Percentiles rank a stretch among this genome's conserved stretches.
Conservation (phyloP, 768 basidiomycete species). For the Boletus sp. region DNA sequence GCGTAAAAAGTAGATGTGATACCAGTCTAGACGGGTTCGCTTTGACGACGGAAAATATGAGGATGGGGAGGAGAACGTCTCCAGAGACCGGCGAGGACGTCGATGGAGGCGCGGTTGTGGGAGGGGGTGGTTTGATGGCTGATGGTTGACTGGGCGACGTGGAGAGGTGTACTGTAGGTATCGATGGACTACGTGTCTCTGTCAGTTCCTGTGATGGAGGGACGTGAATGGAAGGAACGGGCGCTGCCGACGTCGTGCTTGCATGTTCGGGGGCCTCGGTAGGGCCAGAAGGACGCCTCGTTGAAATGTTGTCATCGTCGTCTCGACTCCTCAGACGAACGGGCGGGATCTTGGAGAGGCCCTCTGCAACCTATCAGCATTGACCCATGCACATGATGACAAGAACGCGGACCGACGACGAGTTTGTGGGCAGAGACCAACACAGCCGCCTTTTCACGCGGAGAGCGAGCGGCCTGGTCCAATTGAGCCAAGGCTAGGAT, state of each 20-base stretch:
- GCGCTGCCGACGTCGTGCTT: neutral
- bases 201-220: neutral
- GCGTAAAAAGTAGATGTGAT: conserved; percentile 44
- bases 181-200: conserved; percentile 1
- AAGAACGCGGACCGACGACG: conserved; percentile 61
- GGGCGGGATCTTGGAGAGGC: conserved; percentile 69
- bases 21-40: conserved; percentile 82
- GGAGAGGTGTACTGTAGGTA: conserved; percentile 8
- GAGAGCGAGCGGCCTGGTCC: conserved; percentile 50
- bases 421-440: conserved; percentile 84
- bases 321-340: conserved; percentile 70
- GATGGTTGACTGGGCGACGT: conserved; percentile 1
- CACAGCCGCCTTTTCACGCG: conserved; percentile 75
- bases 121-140: conserved; percentile 2
- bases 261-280: neutral
- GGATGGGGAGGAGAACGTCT: conserved; percentile 87
- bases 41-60: conserved; percentile 94
- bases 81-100: conserved; percentile 63
- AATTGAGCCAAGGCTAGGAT: conserved; percentile 53
- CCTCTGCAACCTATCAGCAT: conserved; percentile 47
- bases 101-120: conserved; percentile 12
- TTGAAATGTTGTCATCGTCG: conserved; percentile 3
- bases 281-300: neutral
- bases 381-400: neutral
- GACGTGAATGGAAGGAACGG: conserved; percentile 2